Evolutionary conservation across 2,329 filamentous ascomycete species (phyloP), one percentile per base, ranked within the genome.

Genomic region (Aspergillus sp.): DNA sequence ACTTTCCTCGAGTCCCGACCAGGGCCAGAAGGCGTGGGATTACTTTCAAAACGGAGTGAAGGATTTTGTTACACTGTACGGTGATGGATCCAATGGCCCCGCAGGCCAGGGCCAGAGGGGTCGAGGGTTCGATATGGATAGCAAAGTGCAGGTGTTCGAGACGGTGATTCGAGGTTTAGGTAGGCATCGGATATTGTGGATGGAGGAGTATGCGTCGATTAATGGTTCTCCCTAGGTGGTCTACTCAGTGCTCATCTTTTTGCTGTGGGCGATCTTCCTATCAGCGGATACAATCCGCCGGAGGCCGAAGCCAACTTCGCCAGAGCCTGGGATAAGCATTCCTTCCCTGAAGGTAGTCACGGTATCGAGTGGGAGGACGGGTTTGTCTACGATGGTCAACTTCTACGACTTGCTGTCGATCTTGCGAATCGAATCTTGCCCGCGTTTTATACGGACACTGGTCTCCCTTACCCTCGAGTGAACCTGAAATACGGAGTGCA

Each of bases 81-180:
- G 94, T 3, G 93, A 97, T 76, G 94, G 93, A 1, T 87, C 87
- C 30, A 77, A 82, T 8, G 89, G 90, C 3, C 81, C 85, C 13
- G 82, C 83, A 5, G 91, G 90, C 6, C 83, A 86, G 70, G 94
- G 94, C 3, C 81, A 84, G 59, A 83, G 92, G 64, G 88, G 88
- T 3, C 85, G 87, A 57, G 95, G 92, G 0, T 99, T 99, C 70
- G 92, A 99, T 75, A 81, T 96, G 42, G 94, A 99, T 77, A 96
- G 93, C 80, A 99, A 98, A 77, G 95, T 99, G 2, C 94, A 99
- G 78, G 92, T 99, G 41, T 99, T 99, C 71, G 95, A 99, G 80
- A 98, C 94, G 0, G 94, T 96, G 38, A 99, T 99, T 68, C 86
- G 95, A 60, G 95, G 94, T 15, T 86, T 79, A 57, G 77, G 76